A percentile compares a stretch with the other conserved stretches of the same genome.
phyloP scores from a whole-genome alignment of 108 stramenopile genomes.

The Stephanodiscus minutulus region DNA sequence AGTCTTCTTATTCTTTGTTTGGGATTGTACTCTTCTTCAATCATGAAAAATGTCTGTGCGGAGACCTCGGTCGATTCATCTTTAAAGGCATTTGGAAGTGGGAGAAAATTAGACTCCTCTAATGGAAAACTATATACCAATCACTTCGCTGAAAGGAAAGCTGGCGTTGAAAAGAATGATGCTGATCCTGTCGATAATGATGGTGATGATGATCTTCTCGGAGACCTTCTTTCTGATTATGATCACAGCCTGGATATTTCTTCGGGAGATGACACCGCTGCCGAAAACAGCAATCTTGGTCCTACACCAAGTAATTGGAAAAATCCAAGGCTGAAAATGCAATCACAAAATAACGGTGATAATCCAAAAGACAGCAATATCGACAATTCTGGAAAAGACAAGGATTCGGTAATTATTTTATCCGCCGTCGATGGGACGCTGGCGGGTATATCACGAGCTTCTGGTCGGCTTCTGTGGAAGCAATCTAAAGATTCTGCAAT shows the following conservation, averaged over 20 bases:
- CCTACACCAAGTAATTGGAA: not conserved
- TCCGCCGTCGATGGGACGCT: constrained; percentile 76
- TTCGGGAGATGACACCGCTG: not conserved
- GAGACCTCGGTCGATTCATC: not conserved
- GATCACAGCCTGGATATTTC: not conserved
- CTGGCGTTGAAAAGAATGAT: not conserved
- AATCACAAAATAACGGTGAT: not conserved
- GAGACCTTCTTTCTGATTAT: constrained; percentile 1
- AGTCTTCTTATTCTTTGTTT: not conserved
- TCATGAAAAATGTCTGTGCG: not conserved
- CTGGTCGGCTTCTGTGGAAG: constrained; percentile 75
- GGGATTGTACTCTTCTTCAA: not conserved
- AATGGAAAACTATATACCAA: not conserved
- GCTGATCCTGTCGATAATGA: not conserved
- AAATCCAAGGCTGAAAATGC: constrained; percentile 1
- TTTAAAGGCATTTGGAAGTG: constrained; percentile 10
- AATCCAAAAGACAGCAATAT: not conserved
- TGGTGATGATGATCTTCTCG: not conserved
- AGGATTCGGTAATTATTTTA: constrained; percentile 60
- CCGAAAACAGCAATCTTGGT: not conserved
- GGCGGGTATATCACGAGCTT: constrained; percentile 66
- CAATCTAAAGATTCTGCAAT: constrained; percentile 25
- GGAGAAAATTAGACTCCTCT: not conserved
- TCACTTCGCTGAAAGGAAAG: not conserved
- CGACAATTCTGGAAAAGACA: not conserved